Base-by-base conservation (phyloP, 2,329 filamentous ascomycete genomes). In the Talaromyces islandicus region DNA sequence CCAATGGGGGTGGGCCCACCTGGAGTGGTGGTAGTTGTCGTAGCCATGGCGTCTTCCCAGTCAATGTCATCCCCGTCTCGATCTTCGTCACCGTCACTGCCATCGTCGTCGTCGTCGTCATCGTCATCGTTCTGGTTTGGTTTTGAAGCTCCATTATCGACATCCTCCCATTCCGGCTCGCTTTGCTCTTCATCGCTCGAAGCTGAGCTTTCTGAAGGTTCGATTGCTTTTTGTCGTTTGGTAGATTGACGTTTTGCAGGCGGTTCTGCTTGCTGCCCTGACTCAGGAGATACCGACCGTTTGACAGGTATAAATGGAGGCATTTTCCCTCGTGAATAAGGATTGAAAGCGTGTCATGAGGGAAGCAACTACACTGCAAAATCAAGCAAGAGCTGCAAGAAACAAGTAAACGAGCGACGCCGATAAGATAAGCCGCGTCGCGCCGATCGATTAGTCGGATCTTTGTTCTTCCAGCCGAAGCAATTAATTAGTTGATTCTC, bases 11-110 rank as follows among this genome's bases (percentile, higher is more conserved):
- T 25, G 61, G 69, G 29, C 19, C 55, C 59, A 14, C 54, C 35
- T 43, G 55, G 55, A 63, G 58, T 64, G 62, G 70, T 74, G 64
- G 78, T 68, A 64, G 62, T 65, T 62, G 70, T 74, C 63, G 78
- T 67, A 60, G 66, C 70, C 54, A 81, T 76, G 10, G 81, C 82
- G 68, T 85, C 81, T 68, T 86, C 83, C 82, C 82, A 85, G 57
- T 84, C 81, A 67, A 83, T 79, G 54, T 84, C 82, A 43, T 88
- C 81, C 12, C 80, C 79, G 0, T 76, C 75, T 0, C 80, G 77
- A 0, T 78, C 78, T 6, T 77, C 73, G 35, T n/a, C n/a, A n/a
- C n/a, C n/a, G n/a, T n/a, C n/a, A n/a, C n/a, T n/a, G n/a, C 70
- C 63, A 5, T 70, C 61, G 0, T 64, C 57, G 24, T 67, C 25